Evolutionary conservation across 129 eudicot genomes (phyloP).

Genomic region (Lactuca saligna): DNA sequence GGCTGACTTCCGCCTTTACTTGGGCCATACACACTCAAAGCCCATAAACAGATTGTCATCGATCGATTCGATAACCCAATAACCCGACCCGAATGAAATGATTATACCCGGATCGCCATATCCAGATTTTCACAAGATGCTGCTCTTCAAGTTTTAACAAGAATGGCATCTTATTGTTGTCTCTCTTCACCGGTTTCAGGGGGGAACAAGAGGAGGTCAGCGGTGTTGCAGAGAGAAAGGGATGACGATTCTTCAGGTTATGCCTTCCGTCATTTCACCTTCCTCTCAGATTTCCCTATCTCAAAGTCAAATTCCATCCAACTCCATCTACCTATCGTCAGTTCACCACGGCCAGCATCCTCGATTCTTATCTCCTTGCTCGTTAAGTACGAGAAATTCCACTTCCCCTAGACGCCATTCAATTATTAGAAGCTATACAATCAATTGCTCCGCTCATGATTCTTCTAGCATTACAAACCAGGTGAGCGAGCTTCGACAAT

Average conservation of each 20-base stretch:
- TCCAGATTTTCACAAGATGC: slow-evolving; percentile 2
- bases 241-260: slow-evolving; percentile 47
- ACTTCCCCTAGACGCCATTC: slow-evolving; percentile 15
- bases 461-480: slow-evolving; percentile 21
- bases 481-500: slow-evolving; percentile 33
- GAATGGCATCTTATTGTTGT: not conserved
- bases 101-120: not conserved
- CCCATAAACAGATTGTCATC: no score
- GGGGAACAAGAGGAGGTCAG: not conserved
- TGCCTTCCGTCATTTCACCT: slow-evolving; percentile 28
- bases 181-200: slow-evolving; percentile 6
- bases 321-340: slow-evolving; percentile 1
- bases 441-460: slow-evolving; percentile 48
- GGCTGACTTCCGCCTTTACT: not conserved
- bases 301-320: slow-evolving; percentile 12
- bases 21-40: not conserved
- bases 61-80: not conserved
- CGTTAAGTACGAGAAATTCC: slow-evolving; percentile 2
- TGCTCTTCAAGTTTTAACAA: slow-evolving; percentile 9
- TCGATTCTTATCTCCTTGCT: slow-evolving; percentile 6
- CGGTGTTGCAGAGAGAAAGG: slow-evolving; percentile 4
- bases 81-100: not conserved
- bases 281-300: slow-evolving; percentile 31
- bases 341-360: slow-evolving; percentile 20
- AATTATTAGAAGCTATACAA: slow-evolving; percentile 21